Percentiles rank a stretch among this genome's conserved stretches.
Evolutionary conservation across 805 yeast genomes (phyloP).

Genomic region (Ogataea trehaloabstinens): DNA sequence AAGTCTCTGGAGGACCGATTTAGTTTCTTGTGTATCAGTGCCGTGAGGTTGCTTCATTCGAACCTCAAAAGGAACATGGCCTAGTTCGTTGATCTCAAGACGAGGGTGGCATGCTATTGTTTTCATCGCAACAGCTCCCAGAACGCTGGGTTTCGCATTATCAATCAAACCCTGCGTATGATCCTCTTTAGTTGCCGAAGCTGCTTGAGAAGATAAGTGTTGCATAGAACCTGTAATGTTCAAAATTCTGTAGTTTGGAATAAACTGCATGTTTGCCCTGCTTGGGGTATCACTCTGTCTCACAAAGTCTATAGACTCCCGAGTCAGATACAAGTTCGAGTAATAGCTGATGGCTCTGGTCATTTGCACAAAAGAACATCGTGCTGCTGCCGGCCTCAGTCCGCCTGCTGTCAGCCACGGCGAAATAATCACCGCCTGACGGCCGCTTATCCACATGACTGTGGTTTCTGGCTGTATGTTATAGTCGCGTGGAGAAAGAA

Average conservation of each 20-base stretch:
- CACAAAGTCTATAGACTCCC: not conserved
- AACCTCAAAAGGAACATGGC: slow-evolving; percentile 56
- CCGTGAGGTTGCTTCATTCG: slow-evolving; percentile 35
- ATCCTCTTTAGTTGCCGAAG: not conserved
- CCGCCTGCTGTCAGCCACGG: slow-evolving; percentile 2
- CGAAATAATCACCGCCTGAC: slow-evolving; percentile 4
- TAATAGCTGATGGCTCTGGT: slow-evolving; percentile 8
- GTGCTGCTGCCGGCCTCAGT: not conserved
- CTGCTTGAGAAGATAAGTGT: slow-evolving; percentile 4
- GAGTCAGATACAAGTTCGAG: not conserved
- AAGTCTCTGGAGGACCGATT: slow-evolving; percentile 23
- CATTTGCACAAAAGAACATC: slow-evolving; percentile 22
- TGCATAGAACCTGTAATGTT: slow-evolving; percentile 7
- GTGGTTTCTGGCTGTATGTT: not conserved
- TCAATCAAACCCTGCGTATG: not conserved
- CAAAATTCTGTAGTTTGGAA: slow-evolving; percentile 26
- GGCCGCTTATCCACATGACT: slow-evolving; percentile 9
- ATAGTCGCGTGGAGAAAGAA: too few relatives aligned
- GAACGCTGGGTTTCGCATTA: slow-evolving; percentile 13
- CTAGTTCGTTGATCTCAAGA: slow-evolving; percentile 2
- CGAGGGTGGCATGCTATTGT: slow-evolving; percentile 45
- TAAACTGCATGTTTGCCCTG: slow-evolving; percentile 20
- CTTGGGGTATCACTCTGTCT: not conserved
- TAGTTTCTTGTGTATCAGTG: not conserved
- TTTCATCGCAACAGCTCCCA: slow-evolving; percentile 42